Evolutionary conservation across 352 stramenopile species (phyloP), one percentile per base, ranked within the genome.

Genomic region (Pythium biforme): DNA sequence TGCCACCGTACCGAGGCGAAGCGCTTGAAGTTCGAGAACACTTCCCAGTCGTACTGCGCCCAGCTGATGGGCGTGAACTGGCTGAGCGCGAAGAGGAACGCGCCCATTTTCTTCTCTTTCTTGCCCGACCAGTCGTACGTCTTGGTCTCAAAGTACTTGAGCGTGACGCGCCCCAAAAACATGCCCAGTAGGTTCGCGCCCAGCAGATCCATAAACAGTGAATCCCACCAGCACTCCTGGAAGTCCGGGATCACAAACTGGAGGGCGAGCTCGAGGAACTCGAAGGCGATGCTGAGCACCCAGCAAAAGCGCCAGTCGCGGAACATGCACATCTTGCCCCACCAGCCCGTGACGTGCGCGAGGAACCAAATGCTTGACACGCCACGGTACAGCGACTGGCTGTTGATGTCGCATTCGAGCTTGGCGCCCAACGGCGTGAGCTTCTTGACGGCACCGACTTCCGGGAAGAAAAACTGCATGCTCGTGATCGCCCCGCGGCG

Each of bases 151-250:
- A 97, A 77, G 55, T 86, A 71, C 67, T 79, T 79, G 25, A 94
- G 74, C 59, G 84, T 94, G 43, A 90, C 54, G 47, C 81, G 79
- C 23, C 86, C 86, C 0, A 92, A 70, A 27, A 75, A 78, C 89
- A 97, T 97, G 33, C 92, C 92, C 15, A 97, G 56, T 51, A 97
- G 71, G 68, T 98, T 98, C 10, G 92, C 94, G 10, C 92, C 92
- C 26, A 97, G 75, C 22, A 97, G 64, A 68, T 98, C 92, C 64
- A 97, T 78, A 37, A 98, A 79, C 23, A 98, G 60, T 41, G 91
- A 97, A 64, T 98, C 92, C 92, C 92, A 98, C 90, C 90, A 98
- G 72, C 92, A 98, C 72, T 98, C 92, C 62, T 97, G 86, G 64
- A 98, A 98, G 66, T 98, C 91, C 0, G 92, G 85, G 47, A 96